Conservation (phyloP, 2,329 filamentous ascomycete species). For the Rhinocladiella similis region DNA sequence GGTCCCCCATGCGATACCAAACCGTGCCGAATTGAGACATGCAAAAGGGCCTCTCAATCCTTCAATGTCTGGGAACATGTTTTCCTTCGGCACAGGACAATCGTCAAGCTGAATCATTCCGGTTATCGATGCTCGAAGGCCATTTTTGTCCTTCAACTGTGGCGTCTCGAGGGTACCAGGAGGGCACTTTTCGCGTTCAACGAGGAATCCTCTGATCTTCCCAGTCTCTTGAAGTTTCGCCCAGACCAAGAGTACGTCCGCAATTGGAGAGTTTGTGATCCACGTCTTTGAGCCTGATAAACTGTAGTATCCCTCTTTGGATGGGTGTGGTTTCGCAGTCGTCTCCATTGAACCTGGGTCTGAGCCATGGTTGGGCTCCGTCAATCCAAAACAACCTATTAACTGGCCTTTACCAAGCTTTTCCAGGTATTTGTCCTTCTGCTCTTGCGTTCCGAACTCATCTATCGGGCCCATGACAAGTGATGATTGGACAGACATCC, state of each 20-base stretch:
- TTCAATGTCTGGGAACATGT: slow-evolving; percentile 91
- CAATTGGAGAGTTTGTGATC: slow-evolving; percentile 93
- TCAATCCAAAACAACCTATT: slow-evolving; percentile 83
- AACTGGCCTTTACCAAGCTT: slow-evolving; percentile 79
- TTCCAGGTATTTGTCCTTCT: slow-evolving; percentile 81
- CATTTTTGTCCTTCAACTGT: slow-evolving; percentile 91
- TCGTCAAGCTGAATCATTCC: slow-evolving; percentile 97
- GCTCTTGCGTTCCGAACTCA: slow-evolving; percentile 81
- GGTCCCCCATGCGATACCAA: slow-evolving; percentile 90
- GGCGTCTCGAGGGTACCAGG: slow-evolving; percentile 89
- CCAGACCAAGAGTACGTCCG: slow-evolving; percentile 85
- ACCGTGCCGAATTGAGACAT: slow-evolving; percentile 89
- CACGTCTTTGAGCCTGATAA: slow-evolving; percentile 86
- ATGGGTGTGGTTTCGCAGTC: slow-evolving; percentile 77
- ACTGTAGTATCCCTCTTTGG: slow-evolving; percentile 77
- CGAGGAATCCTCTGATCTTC: slow-evolving; percentile 89
- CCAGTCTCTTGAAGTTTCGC: slow-evolving; percentile 88
- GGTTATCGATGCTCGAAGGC: slow-evolving; percentile 86
- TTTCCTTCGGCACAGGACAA: slow-evolving; percentile 81
- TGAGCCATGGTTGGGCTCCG: slow-evolving; percentile 89
- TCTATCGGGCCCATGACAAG: slow-evolving; percentile 92
- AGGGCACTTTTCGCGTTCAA: slow-evolving; percentile 83
- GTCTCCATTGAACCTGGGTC: slow-evolving; percentile 92
- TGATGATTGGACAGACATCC: slow-evolving; percentile 90
- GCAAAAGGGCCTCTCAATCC: slow-evolving; percentile 87